Evolutionary conservation across 441 rosid species (phyloP).

Genomic region (Daphne laureola): DNA sequence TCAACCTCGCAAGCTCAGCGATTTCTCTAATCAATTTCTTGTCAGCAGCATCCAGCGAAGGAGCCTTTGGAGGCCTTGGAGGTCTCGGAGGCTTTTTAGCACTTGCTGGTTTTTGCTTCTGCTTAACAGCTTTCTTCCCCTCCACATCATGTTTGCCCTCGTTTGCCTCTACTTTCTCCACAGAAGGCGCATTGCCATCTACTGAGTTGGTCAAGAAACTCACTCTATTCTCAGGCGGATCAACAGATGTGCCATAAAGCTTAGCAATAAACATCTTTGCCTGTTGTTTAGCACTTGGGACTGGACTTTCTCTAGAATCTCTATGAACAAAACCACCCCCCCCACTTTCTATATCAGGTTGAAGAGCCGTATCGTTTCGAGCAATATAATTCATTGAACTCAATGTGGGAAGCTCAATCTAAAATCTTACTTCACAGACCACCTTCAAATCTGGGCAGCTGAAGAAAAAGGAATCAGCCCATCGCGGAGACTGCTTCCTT

Average conservation of each 20-base stretch:
- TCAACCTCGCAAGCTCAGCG: constrained; percentile 74
- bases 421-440: constrained; percentile 7
- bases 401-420: constrained; percentile 12
- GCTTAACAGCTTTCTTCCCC: constrained; percentile 39
- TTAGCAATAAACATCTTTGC: constrained; percentile 27
- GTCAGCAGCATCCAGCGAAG: constrained; percentile 78
- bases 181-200: constrained; percentile 16
- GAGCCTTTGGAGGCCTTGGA: constrained; percentile 91
- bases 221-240: constrained; percentile 23
- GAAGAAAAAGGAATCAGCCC: constrained; percentile 17
- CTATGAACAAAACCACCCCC: constrained; percentile 22
- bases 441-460: constrained; percentile 3
- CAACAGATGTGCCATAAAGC: constrained; percentile 24
- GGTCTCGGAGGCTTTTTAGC: constrained; percentile 61
- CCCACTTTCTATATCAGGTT: constrained; percentile 70
- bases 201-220: constrained; percentile 17
- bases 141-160: constrained; percentile 16
- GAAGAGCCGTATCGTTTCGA: constrained; percentile 26
- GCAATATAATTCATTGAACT: constrained; percentile 23
- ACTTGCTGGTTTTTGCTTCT: constrained; percentile 51
- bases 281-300: constrained; percentile 21
- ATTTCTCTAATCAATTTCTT: constrained; percentile 75
- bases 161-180: constrained; percentile 24
- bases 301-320: constrained; percentile 16
- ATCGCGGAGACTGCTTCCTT: constrained; percentile 11